Evolutionary conservation across 2,329 filamentous ascomycete genomes (phyloP).

Genomic region (Coleophoma cylindrospora): DNA sequence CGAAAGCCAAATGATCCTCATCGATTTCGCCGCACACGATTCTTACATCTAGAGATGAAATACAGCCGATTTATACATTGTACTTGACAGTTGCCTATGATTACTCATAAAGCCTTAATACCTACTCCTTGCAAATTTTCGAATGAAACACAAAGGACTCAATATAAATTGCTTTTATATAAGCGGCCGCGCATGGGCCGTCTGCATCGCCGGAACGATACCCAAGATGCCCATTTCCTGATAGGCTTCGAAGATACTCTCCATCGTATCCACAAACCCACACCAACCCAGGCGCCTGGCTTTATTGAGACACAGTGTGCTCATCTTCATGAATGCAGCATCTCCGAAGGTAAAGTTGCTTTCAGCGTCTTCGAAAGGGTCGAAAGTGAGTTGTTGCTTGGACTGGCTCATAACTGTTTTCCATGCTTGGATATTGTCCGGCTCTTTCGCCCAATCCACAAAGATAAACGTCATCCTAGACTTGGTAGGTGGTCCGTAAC

Average conservation of each 20-base stretch:
- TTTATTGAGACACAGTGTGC: not conserved
- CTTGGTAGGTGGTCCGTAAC: not conserved
- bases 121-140: no score
- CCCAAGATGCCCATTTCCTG: not conserved
- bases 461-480: not conserved
- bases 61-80: no score
- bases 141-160: no score
- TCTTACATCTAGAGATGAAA: no score
- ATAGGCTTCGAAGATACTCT: not conserved
- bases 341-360: not conserved
- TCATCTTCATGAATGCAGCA: not conserved
- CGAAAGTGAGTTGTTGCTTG: not conserved
- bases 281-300: not conserved
- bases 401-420: not conserved
- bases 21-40: no score
- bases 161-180: not conserved
- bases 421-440: not conserved
- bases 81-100: no score
- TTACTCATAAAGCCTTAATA: no score
- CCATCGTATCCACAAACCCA: not conserved
- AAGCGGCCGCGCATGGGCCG: not conserved
- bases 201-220: not conserved
- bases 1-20: no score
- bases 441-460: not conserved
- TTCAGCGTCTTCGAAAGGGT: not conserved